phyloP scores from a whole-genome alignment of 2,329 filamentous ascomycete genomes.

The Akanthomyces uredinophilus region DNA sequence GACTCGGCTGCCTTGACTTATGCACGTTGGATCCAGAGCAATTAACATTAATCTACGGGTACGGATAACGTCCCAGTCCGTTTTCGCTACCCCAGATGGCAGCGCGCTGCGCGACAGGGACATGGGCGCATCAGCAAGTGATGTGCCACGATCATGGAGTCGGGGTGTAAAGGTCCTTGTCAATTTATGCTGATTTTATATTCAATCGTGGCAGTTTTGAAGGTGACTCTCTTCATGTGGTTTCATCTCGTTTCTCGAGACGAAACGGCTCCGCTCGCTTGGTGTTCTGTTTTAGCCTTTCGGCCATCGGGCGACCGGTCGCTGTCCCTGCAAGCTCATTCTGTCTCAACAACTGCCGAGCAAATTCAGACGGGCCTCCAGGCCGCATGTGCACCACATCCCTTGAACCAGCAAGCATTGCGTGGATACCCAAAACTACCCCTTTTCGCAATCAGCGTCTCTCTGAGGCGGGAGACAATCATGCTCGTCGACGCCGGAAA shows the following conservation, averaged over 20 bases:
- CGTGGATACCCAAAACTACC: not conserved
- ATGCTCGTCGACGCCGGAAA: not conserved
- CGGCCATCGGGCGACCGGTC: not conserved
- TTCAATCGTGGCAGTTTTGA: not conserved
- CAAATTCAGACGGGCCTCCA: not conserved
- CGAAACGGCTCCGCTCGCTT: not conserved
- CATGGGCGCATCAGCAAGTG: not conserved
- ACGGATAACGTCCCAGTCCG: not conserved
- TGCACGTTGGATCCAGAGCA: not conserved
- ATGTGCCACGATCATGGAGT: not conserved
- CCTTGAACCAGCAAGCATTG: not conserved
- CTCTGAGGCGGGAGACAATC: not conserved
- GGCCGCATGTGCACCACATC: not conserved
- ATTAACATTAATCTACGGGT: not conserved
- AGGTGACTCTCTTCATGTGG: not conserved
- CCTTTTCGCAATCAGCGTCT: not conserved
- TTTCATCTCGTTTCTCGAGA: not conserved
- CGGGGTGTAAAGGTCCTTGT: not conserved
- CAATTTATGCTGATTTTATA: not conserved
- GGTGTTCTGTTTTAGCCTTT: not conserved
- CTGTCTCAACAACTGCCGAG: slow-evolving; percentile 8
- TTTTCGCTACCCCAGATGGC: not conserved
- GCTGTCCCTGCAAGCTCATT: not conserved
- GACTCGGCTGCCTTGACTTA: not conserved
- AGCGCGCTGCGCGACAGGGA: not conserved